A percentile compares a stretch with the other conserved stretches of the same genome.
Conservation (phyloP, 1,139 yeast genomes). For the Saccharomyces hybrid region DNA sequence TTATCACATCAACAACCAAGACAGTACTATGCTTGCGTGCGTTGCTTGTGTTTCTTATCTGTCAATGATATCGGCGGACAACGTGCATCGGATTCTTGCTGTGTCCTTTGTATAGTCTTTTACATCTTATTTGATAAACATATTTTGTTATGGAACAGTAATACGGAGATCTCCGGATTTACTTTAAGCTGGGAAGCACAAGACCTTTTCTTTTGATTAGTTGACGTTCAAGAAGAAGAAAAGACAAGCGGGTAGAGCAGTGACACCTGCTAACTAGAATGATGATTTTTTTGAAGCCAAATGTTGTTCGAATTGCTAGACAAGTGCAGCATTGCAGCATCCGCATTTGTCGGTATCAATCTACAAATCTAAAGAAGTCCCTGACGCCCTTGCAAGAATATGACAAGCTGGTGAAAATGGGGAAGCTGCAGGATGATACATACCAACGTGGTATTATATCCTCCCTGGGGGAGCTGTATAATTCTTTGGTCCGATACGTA, state of each 20-base stretch:
- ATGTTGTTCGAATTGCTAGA: background rate
- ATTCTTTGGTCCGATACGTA: slow-evolving; percentile 38
- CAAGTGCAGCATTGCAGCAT: slow-evolving; percentile 1
- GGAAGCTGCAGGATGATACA: slow-evolving; percentile 54
- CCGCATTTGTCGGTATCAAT: background rate
- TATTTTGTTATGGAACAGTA: background rate
- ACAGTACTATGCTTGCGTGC: background rate
- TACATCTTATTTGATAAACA: background rate
- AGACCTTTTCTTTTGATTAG: background rate
- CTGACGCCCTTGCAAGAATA: slow-evolving; percentile 55
- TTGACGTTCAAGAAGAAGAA: background rate
- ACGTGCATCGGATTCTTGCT: background rate
- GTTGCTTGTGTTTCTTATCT: background rate
- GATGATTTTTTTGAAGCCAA: background rate
- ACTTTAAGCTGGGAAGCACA: background rate
- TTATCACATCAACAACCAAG: background rate
- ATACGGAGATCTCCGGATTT: background rate
- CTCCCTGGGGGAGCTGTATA: slow-evolving; percentile 47
- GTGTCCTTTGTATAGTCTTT: background rate
- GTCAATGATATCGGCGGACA: background rate
- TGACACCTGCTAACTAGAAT: background rate
- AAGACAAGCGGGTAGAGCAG: background rate
- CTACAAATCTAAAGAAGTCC: background rate
- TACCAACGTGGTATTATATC: slow-evolving; percentile 57
- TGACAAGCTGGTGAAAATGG: slow-evolving; percentile 45